Base-by-base conservation (phyloP, 106 monocot species). In the Dactylorhiza incarnata region DNA sequence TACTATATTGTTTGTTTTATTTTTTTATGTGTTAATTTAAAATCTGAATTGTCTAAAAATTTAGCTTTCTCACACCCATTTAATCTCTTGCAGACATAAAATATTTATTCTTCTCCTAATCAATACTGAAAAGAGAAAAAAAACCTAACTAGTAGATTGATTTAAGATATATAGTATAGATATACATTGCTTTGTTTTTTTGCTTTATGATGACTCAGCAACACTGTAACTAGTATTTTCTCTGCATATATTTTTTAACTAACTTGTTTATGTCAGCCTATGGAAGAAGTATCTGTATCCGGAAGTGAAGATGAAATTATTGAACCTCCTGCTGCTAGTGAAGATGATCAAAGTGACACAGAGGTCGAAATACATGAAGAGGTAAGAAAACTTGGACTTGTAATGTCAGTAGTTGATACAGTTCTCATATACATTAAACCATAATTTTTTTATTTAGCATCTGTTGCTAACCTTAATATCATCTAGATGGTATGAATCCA, bases 281-380 rank as follows among this genome's bases (percentile, higher is more conserved):
- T 82, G 80, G 88, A 91, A 66, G 91, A 86, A 14, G 46, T 80
- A 0, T 88, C 86, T 3, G 88, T 88, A 29, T 82, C 75, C 49
- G 88, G 86, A 7, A 91, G 91, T 43, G 91, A 91, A 49, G 90
- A 90, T 79, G 91, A 88, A 76, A 80, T 55, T 20, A 82, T 80
- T 52, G 80, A 81, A 76, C 82, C 52, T 20, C 76, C 44, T 13
- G 73, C 55, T 13, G 86, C 84, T 63, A 86, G 82, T 56, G 91
- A 91, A 73, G 91, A 91, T 71, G 95, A 95, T 75, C 75, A 79
- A 43, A 90, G 85, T 75, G 87, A 88, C 43, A 81, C 55, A 16
- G 49, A 67, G 51, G 80, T 80, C 43, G 62, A 69, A 11, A 81
- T 80, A 19, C 78, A 79, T 65, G 85, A 89, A 12, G 94, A 95